Evolutionary conservation across 2,329 filamentous ascomycete genomes (phyloP).

Genomic region (Neonectria neomacrospora): DNA sequence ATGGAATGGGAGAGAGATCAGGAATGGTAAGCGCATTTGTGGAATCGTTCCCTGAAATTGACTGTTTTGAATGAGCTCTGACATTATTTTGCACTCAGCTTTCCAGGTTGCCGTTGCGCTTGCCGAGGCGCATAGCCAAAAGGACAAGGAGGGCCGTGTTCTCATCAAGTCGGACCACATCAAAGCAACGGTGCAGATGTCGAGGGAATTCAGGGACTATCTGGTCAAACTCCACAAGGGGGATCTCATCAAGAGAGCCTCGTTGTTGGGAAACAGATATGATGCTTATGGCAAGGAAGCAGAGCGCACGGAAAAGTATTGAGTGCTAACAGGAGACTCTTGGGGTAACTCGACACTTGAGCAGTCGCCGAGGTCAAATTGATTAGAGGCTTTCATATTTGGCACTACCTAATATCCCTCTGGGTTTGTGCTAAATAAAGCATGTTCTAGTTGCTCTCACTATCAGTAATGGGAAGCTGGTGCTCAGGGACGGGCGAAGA

Average conservation of each 20-base stretch:
- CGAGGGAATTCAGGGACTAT: slow-evolving; percentile 37
- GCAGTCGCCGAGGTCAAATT: too few relatives aligned
- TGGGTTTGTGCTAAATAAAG: too few relatives aligned
- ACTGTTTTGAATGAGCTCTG: not conserved
- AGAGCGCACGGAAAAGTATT: not conserved
- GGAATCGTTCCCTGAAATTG: too few relatives aligned
- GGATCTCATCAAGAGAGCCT: slow-evolving; percentile 13
- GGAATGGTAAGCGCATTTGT: not conserved
- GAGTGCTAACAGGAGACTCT: not conserved
- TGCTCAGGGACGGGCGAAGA: too few relatives aligned
- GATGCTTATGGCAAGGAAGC: slow-evolving; percentile 4
- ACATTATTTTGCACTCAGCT: not conserved
- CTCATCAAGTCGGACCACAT: slow-evolving; percentile 38
- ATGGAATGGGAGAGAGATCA: slow-evolving; percentile 13
- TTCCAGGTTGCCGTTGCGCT: slow-evolving; percentile 13
- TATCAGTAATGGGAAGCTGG: too few relatives aligned
- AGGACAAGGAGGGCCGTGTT: slow-evolving; percentile 28
- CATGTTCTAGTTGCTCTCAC: too few relatives aligned
- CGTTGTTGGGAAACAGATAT: slow-evolving; percentile 14
- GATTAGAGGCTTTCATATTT: too few relatives aligned
- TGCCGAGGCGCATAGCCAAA: slow-evolving; percentile 27
- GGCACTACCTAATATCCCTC: too few relatives aligned
- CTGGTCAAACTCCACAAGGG: slow-evolving; percentile 22
- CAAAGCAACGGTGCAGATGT: slow-evolving; percentile 38
- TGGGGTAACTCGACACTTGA: not conserved